Percentiles rank a stretch among this genome's conserved stretches.
phyloP scores from a whole-genome alignment of 805 yeast species.

The Dipodascus albidus region DNA sequence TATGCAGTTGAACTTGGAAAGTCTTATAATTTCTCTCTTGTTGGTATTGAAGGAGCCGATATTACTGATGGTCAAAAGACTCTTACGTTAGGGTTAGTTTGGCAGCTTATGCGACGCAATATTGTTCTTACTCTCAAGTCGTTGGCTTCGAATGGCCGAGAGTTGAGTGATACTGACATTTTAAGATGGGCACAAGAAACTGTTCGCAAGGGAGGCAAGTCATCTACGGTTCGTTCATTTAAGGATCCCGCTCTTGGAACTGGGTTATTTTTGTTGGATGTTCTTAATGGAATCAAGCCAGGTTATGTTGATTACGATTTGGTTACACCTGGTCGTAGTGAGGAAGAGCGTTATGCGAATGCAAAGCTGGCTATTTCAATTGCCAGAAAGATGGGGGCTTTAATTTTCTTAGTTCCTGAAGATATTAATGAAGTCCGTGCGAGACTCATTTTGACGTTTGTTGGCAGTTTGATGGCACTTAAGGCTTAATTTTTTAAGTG shows the following conservation, averaged over 20 bases:
- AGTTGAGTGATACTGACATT: constrained; percentile 73
- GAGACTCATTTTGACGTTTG: constrained; percentile 84
- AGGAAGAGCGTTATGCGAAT: constrained; percentile 83
- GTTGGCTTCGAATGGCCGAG: constrained; percentile 61
- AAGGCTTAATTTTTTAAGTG: constrained; percentile 10
- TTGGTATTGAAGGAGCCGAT: constrained; percentile 97
- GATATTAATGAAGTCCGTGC: constrained; percentile 95
- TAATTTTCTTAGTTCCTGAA: constrained; percentile 99
- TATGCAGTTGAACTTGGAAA: constrained; percentile 97
- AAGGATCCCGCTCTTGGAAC: constrained; percentile 66
- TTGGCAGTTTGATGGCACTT: constrained; percentile 87
- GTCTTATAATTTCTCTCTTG: constrained; percentile 82
- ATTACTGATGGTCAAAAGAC: constrained; percentile 87
- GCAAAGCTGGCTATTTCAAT: constrained; percentile 96
- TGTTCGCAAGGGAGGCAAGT: constrained; percentile 76
- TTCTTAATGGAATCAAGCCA: constrained; percentile 87
- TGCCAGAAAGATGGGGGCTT: constrained; percentile 95
- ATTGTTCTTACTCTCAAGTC: constrained; percentile 73
- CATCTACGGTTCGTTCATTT: constrained; percentile 66
- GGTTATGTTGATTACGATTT: constrained; percentile 95
- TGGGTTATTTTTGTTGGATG: constrained; percentile 79
- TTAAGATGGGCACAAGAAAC: constrained; percentile 88
- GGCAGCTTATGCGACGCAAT: constrained; percentile 98
- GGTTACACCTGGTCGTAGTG: constrained; percentile 67
- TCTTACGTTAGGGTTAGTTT: constrained; percentile 82